Conservation (phyloP, 2,329 filamentous ascomycete species). For the Ampelomyces quisqualis region DNA sequence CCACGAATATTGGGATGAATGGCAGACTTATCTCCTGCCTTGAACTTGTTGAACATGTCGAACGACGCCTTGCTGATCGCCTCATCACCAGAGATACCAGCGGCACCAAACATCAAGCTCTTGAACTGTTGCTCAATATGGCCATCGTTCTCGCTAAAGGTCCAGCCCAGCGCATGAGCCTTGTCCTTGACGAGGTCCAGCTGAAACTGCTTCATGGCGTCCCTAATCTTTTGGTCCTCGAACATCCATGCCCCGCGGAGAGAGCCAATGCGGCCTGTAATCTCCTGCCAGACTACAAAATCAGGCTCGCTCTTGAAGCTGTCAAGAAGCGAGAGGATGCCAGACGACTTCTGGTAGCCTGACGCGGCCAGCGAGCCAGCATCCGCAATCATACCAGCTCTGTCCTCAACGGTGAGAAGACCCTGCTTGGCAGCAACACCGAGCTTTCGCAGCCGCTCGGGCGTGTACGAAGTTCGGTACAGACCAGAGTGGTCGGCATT, state of each 20-base stretch:
- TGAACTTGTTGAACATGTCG: slow-evolving; percentile 87
- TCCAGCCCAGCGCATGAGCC: slow-evolving; percentile 85
- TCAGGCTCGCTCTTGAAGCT: slow-evolving; percentile 79
- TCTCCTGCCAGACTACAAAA: slow-evolving; percentile 94
- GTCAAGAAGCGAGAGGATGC: slow-evolving; percentile 79
- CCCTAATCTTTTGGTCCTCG: slow-evolving; percentile 70
- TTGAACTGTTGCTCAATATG: slow-evolving; percentile 96
- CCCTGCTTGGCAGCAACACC: slow-evolving; percentile 81
- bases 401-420: slow-evolving; percentile 81
- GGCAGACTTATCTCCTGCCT: slow-evolving; percentile 73
- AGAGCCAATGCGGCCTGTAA: slow-evolving; percentile 74
- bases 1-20: slow-evolving; percentile 90
- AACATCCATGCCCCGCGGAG: slow-evolving; percentile 87
- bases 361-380: slow-evolving; percentile 85
- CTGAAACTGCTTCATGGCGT: slow-evolving; percentile 82
- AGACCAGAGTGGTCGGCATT: slow-evolving; percentile 93
- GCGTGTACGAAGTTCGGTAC: slow-evolving; percentile 85
- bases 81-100: slow-evolving; percentile 78
- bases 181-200: slow-evolving; percentile 73
- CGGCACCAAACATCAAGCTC: slow-evolving; percentile 80
- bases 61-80: slow-evolving; percentile 75
- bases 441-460: slow-evolving; percentile 81
- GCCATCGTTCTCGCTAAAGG: slow-evolving; percentile 78
- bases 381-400: slow-evolving; percentile 88
- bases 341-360: slow-evolving; percentile 91